Base-by-base conservation (phyloP, 768 basidiomycete genomes). In the Pleurotus cornucopiae region DNA sequence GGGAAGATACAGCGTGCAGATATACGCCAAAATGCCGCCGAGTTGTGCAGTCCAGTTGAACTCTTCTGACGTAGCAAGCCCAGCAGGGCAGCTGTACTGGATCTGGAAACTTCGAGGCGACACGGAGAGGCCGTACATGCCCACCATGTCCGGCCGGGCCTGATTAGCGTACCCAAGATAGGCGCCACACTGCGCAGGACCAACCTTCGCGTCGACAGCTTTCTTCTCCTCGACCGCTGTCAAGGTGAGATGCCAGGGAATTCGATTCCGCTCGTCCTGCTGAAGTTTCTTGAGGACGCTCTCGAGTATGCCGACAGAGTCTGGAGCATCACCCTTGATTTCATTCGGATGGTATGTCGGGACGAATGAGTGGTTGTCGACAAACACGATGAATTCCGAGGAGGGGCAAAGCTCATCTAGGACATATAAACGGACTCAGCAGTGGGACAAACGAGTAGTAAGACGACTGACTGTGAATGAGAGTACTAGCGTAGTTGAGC, bases 41-140 rank as follows among this genome's bases (percentile, higher is more conserved):
- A 48, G 9, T 0, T 56, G 30, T 11, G 9, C 20, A 18, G 16
- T 18, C 55, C 55, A 56, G 0, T 13, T 16, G 20, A 30, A 56
- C 7, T 26, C 30, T 2, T 18, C 25, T 2, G 55, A 56, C 9
- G 16, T 89, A 18, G 16, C 53, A 38, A 55, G 30, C 4, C 57
- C 46, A 5, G 57, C 40, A 12, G 53, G 11, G 54, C 54, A 43
- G 16, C 48, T 53, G 26, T 39, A 58, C 20, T 54, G 43, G 57
- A 58, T 25, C 37, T 14, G n/a, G 21, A 54, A 58, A 4, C 16
- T 6, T 1, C 0, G n/a, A 18, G 57, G 57, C 23, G 48, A 58
- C 11, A 40, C 45, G 9, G 40, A 25, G 53, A 58, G 16, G 23
- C 57, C 53, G 46, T 54, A 55, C 18, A 55, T 37, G 9, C 53